phyloP scores from a whole-genome alignment of 805 yeast species.

The Torulaspora indica region DNA sequence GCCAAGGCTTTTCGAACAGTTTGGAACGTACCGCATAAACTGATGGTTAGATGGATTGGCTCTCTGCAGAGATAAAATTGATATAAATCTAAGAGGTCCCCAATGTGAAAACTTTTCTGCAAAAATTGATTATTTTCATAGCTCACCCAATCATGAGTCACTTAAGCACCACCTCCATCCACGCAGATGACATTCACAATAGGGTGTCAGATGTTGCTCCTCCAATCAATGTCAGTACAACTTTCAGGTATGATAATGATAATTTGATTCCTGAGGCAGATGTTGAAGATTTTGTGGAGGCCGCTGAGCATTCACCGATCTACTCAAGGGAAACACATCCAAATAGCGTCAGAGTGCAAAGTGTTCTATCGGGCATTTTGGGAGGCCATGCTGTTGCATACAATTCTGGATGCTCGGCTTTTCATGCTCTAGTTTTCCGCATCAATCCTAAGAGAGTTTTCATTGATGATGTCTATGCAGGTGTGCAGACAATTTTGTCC shows the following conservation, averaged over 20 bases:
- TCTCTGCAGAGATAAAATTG: too few species aligned
- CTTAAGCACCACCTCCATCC: conserved; percentile 53
- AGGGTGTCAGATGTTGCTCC: conserved; percentile 59
- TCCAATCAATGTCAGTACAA: conserved; percentile 74
- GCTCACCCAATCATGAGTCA: conserved; percentile 30
- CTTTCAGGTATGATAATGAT: conserved; percentile 56
- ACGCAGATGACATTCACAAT: conserved; percentile 55
- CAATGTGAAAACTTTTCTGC: too few species aligned
- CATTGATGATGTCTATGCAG: conserved; percentile 76
- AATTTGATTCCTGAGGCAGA: conserved; percentile 44
- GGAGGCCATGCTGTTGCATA: conserved; percentile 61
- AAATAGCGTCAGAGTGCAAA: conserved; percentile 59
- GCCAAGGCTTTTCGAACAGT: too few species aligned
- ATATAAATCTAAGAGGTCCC: too few species aligned
- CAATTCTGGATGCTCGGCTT: conserved; percentile 72
- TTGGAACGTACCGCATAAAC: too few species aligned
- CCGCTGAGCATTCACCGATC: conserved; percentile 34
- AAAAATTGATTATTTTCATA: too few species aligned
- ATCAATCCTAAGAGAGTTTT: conserved; percentile 65
- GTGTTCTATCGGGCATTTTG: conserved; percentile 51
- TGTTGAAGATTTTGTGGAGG: conserved; percentile 24
- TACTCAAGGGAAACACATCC: conserved; percentile 75
- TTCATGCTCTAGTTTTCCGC: conserved; percentile 61
- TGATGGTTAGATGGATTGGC: too few species aligned
- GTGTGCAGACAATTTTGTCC: conserved; percentile 48